Base-by-base conservation (phyloP, 176 grass and related monocot species). In the Secale cereale region DNA sequence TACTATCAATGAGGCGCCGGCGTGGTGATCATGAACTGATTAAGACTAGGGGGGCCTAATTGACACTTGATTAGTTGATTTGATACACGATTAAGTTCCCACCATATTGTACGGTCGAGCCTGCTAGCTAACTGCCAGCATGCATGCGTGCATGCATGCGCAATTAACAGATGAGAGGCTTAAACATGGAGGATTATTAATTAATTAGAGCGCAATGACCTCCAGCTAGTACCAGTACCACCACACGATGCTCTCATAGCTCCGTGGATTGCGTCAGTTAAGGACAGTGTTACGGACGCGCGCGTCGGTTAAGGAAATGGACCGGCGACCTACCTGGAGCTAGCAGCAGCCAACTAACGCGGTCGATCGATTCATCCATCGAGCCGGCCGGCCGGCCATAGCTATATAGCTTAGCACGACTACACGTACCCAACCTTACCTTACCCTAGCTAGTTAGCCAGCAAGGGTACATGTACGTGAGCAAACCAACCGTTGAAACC, bases 271-370 rank as follows among this genome's bases (percentile, higher is more conserved):
- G 45, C 20, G 62, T 36, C 61, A 26, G 50, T 29, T 40, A 33
- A 10, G 23, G 59, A 85, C 59, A 83, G 76, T 74, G 80, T 14
- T 66, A 86, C 80, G 59, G 79, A 78, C 35, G 41, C 64, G 15
- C 25, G 3, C 71, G 54, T 86, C 54, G 78, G 79, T 65, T 64
- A 26, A 39, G 74, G 80, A 83, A 36, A 27, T 67, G 43, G 88
- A 90, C 67, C 48, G 43, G 75, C 22, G 75, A 87, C 75, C 88
- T 79, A 79, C 74, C 71, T 30, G 82, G 6, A 27, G 83, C 40
- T 45, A 31, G 54, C 84, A 31, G 54, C 84, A 32, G 26, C 84
- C 57, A 86, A 72, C 84, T 10, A 86, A 86, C 74, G 17, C 79
- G 74, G 83, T 67, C 73, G 74, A 45, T 48, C 43, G 3, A 73